Evolutionary conservation across 257 asterid genomes (phyloP).

Genomic region (Marsdenia floribunda): DNA sequence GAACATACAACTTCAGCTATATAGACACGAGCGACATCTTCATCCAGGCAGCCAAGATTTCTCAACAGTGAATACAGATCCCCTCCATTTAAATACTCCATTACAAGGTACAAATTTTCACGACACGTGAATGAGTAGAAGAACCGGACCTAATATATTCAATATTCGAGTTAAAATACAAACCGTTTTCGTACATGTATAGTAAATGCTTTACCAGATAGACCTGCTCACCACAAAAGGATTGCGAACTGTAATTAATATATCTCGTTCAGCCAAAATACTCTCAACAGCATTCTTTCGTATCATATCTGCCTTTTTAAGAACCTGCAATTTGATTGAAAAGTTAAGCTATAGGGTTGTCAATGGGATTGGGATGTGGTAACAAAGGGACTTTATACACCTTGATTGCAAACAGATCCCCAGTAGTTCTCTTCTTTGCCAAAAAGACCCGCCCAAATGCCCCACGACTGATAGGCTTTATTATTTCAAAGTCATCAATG

Average conservation of each 20-base stretch:
- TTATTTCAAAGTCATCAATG: conserved; percentile 95
- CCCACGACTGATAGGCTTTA: conserved; percentile 98
- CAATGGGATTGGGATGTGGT: neutral
- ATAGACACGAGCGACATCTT: conserved; percentile 94
- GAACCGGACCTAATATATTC: conserved; percentile 71
- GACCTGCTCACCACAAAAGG: conserved; percentile 94
- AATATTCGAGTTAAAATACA: conserved; percentile 24
- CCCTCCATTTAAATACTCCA: conserved; percentile 99
- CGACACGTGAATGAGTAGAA: conserved; percentile 99
- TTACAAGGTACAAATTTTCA: conserved; percentile 93
- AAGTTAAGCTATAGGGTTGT: neutral
- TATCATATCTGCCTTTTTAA: conserved; percentile 97
- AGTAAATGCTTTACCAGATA: conserved; percentile 20
- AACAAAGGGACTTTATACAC: conserved; percentile 25
- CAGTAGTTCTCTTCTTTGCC: conserved; percentile 95
- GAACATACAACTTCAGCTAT: conserved; percentile 97
- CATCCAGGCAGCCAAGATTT: conserved; percentile 96
- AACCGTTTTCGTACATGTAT: conserved; percentile 16
- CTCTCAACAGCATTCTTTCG: conserved; percentile 99
- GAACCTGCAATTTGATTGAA: conserved; percentile 52
- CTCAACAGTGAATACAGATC: conserved; percentile 95
- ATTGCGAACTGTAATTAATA: conserved; percentile 93
- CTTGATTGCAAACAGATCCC: conserved; percentile 96
- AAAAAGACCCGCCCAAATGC: conserved; percentile 98
- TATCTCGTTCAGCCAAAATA: conserved; percentile 97